Base-by-base conservation (phyloP, 2,329 filamentous ascomycete species). In the Emergomyces orientalis region DNA sequence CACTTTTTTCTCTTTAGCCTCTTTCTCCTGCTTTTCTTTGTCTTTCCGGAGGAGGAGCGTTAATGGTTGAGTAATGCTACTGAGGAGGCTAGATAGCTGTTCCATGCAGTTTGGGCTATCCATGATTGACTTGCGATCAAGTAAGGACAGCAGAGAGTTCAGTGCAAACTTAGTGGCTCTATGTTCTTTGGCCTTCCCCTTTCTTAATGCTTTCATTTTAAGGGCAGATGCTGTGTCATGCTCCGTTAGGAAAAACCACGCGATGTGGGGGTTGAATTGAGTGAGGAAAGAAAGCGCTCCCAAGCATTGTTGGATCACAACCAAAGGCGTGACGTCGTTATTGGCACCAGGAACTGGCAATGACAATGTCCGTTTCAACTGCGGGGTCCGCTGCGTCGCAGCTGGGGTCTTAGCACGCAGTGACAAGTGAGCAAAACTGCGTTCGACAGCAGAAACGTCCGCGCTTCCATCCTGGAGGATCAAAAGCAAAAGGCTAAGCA, bases 101-200 rank as follows among this genome's bases (percentile, higher is more conserved):
- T 96, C 93, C 92, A 99, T 97, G 63, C 96, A 93, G 7, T 87
- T 83, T n/a, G 93, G 92, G 76, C 91, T 99, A 76, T 99, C 94
- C 78, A 96, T 96, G 67, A 99, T 92, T 65, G 97, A 81, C 67
- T 91, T 90, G n/a, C 94, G 89, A 72, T 97, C 94, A 27, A 99
- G 82, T 5, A 99, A 82, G 65, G 86, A 88, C 56, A 99, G 82
- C 37, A 99, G 79, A 17, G 92, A 91, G 73, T 99, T 99, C 73
- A 99, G 84, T 11, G 95, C 91, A 73, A 89, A 99, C 73, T 90
- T 94, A 68, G 88, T 87, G 34, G 90, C 87, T 75, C 89, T 95
- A 67, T 81, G 85, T 67, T 96, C 93, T 75, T 93, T 94, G 60
- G 80, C 84, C 75, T 97, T 97, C 70, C 90, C 91, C 77, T 97